Evolutionary conservation across 2,329 filamentous ascomycete species (phyloP).

Genomic region (Ceratocystis ficicola): DNA sequence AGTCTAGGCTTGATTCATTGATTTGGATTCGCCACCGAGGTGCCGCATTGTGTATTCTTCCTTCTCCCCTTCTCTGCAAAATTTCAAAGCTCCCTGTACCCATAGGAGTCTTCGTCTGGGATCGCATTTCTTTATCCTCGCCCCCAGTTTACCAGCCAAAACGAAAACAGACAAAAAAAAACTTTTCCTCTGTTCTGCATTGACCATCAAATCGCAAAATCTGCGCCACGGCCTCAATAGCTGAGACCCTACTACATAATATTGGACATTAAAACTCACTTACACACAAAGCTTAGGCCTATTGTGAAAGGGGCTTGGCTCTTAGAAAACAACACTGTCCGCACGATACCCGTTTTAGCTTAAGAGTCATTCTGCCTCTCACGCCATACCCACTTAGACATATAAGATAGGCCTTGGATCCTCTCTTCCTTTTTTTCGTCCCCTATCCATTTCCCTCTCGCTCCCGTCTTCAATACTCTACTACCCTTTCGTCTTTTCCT

Average conservation of each 20-base stretch:
- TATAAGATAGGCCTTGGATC: slow-evolving; percentile 23
- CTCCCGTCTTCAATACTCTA: neutral
- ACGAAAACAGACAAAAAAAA: slow-evolving; percentile 11
- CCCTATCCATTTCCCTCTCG: neutral
- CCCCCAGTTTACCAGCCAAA: neutral
- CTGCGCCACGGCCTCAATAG: slow-evolving; percentile 10
- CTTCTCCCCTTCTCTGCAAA: neutral
- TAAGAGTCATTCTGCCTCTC: slow-evolving; percentile 11
- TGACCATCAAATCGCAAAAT: slow-evolving; percentile 13
- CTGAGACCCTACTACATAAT: slow-evolving; percentile 11
- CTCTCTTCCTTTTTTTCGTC: neutral
- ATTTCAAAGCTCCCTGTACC: slow-evolving; percentile 4
- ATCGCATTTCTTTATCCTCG: neutral
- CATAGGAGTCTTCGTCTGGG: neutral
- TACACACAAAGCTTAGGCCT: slow-evolving; percentile 13
- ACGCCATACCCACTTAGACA: slow-evolving; percentile 11
- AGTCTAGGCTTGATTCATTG: neutral
- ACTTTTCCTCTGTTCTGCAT: slow-evolving; percentile 19
- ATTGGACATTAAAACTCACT: slow-evolving; percentile 11
- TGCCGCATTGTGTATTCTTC: slow-evolving; percentile 10
- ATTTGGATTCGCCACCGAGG: slow-evolving; percentile 12
- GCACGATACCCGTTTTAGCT: slow-evolving; percentile 12
- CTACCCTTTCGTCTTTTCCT: slow-evolving; percentile 17
- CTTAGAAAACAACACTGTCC: neutral
- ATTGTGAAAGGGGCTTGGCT: slow-evolving; percentile 11